phyloP scores from a whole-genome alignment of 176 grass and related monocot species.

The Leersia perrieri region DNA sequence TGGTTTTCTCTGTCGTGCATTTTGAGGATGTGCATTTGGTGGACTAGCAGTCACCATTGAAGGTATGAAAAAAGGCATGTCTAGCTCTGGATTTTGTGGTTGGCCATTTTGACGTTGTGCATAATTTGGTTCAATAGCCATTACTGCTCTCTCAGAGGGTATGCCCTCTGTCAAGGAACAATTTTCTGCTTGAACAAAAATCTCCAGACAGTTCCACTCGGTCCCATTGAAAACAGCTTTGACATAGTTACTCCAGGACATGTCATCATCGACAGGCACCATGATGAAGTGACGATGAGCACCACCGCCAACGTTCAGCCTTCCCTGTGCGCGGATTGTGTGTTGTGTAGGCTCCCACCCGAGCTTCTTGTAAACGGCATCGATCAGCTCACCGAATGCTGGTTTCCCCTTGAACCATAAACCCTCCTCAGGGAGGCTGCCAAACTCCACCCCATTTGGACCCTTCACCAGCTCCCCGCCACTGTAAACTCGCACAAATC shows the following conservation, averaged over 20 bases:
- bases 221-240: conserved; percentile 47
- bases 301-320: conserved; percentile 33
- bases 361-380: conserved; percentile 18
- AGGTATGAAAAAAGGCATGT: not conserved
- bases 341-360: not conserved
- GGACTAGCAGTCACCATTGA: not conserved
- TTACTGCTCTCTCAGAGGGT: not conserved
- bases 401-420: conserved; percentile 28
- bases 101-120: not conserved
- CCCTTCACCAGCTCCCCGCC: conserved; percentile 34
- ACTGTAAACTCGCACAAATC: conserved; percentile 37
- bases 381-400: conserved; percentile 32
- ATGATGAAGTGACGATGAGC: conserved; percentile 44
- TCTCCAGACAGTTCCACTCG: conserved; percentile 42
- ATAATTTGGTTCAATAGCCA: not conserved
- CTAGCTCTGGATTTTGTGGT: conserved; percentile 7
- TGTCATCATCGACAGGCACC: conserved; percentile 2
- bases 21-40: not conserved
- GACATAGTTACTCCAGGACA: conserved; percentile 46
- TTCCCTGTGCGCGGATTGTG: not conserved
- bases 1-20: not conserved
- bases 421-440: conserved; percentile 17
- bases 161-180: not conserved
- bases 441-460: conserved; percentile 26
- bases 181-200: conserved; percentile 39